These are phyloP conservation scores for Rhodotorula sp. DNA, from an alignment of 1,284 basidiomycete genomes.

Conservation along the genomic window DNA sequence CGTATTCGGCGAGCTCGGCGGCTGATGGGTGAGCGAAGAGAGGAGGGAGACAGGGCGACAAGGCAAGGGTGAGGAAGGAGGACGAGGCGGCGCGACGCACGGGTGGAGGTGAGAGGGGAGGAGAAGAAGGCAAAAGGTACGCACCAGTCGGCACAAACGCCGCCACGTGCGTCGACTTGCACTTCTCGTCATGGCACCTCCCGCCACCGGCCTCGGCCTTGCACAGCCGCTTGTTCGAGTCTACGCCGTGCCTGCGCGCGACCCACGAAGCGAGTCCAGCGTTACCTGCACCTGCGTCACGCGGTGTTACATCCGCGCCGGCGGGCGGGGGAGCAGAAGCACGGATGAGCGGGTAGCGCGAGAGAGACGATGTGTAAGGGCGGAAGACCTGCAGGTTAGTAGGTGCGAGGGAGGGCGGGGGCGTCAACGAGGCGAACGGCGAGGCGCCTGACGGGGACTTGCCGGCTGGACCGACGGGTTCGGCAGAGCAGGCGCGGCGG, in stretches of 20 bases:
- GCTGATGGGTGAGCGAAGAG: background rate
- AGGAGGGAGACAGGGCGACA: background rate
- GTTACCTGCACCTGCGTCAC: background rate
- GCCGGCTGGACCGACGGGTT: background rate
- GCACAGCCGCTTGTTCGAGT: slow-evolving; percentile 24
- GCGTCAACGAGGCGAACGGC: background rate
- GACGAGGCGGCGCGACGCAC: background rate
- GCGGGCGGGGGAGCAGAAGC: background rate
- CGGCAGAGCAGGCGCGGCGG: background rate
- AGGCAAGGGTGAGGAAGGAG: background rate
- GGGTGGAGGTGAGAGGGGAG: background rate
- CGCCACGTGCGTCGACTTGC: slow-evolving; percentile 21
- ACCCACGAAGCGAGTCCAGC: slow-evolving; percentile 28
- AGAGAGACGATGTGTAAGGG: slow-evolving; percentile 29
- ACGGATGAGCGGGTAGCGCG: slow-evolving; percentile 28
- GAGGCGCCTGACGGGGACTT: background rate
- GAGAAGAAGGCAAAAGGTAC: background rate
- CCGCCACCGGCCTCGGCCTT: slow-evolving; percentile 31
- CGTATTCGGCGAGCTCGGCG: slow-evolving; percentile 16
- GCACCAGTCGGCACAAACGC: slow-evolving; percentile 22
- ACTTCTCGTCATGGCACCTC: slow-evolving; percentile 24
- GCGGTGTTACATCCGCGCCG: background rate
- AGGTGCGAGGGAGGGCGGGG: background rate
- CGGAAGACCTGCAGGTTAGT: slow-evolving; percentile 18
- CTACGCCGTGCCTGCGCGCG: slow-evolving; percentile 21